Conservation (phyloP, 352 stramenopile genomes). For the Phytopythium helicoides region DNA sequence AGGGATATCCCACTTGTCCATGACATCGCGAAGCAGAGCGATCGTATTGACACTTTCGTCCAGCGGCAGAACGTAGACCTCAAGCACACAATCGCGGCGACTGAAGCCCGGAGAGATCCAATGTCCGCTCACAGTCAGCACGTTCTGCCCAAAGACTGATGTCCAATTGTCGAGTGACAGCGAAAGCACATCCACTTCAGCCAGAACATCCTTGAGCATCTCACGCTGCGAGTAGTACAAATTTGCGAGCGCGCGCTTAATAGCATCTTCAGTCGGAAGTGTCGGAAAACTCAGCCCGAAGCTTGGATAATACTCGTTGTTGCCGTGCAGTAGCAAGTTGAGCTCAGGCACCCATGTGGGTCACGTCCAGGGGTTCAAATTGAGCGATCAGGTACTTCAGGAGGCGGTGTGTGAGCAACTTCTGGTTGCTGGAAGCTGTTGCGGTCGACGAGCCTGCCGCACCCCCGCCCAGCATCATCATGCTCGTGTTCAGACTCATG, state of each 20-base stretch:
- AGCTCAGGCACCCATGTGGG: conserved; percentile 66
- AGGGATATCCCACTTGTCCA: conserved; percentile 84
- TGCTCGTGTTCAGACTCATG: conserved; percentile 3
- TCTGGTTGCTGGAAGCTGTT: conserved; percentile 31
- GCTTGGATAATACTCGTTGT: conserved; percentile 25
- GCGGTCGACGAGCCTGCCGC: conserved; percentile 10
- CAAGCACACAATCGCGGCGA: conserved; percentile 70
- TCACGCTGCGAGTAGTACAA: conserved; percentile 81
- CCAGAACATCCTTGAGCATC: conserved; percentile 77
- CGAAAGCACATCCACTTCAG: conserved; percentile 68
- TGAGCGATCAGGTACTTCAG: conserved; percentile 77
- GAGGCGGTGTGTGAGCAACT: conserved; percentile 64
- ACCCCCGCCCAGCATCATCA: conserved; percentile 6
- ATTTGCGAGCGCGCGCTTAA: conserved; percentile 71
- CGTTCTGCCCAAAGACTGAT: conserved; percentile 72
- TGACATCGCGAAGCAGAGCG: conserved; percentile 69
- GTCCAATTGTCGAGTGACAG: conserved; percentile 83
- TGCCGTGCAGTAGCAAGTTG: conserved; percentile 52
- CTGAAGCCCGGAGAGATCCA: conserved; percentile 78
- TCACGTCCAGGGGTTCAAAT: conserved; percentile 71
- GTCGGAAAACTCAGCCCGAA: conserved; percentile 13
- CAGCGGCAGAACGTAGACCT: conserved; percentile 73
- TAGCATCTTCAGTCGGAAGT: conserved; percentile 60
- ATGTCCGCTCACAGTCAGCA: conserved; percentile 74
- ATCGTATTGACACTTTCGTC: conserved; percentile 80